Percentiles rank a stretch among this genome's conserved stretches.
Evolutionary conservation across 495 filamentous ascomycete genomes (phyloP).

Genomic region (Daldinia bambusicola): DNA sequence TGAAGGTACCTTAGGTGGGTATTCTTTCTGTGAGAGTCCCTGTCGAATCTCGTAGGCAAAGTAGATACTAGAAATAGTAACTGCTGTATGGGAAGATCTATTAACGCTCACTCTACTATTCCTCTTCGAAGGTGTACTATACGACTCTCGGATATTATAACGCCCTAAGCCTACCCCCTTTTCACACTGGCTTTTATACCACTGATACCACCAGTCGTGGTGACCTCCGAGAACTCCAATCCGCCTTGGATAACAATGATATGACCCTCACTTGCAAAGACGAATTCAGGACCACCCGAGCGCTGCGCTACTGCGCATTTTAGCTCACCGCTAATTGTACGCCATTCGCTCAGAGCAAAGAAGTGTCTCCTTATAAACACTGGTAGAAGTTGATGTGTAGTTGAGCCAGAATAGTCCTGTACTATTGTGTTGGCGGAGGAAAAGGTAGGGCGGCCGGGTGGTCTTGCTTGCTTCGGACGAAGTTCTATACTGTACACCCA

Average conservation of each 20-base stretch:
- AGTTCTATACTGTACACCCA: slow-evolving; percentile 1
- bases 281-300: neutral
- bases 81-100: no score
- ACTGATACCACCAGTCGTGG: neutral
- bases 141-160: no score
- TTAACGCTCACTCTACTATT: no score
- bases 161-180: no score
- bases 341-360: neutral
- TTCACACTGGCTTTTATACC: no score
- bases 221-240: neutral
- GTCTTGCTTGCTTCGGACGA: neutral
- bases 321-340: neutral
- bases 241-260: neutral
- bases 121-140: no score
- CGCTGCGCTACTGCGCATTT: neutral
- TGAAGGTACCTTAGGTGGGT: no score
- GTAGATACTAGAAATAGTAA: no score
- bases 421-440: neutral
- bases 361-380: neutral
- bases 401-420: no score
- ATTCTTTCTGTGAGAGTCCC: no score
- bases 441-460: neutral
- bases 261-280: neutral
- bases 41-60: no score
- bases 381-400: neutral